Conservation (phyloP, 2,329 filamentous ascomycete genomes). For the Blumeriella jaapii region DNA sequence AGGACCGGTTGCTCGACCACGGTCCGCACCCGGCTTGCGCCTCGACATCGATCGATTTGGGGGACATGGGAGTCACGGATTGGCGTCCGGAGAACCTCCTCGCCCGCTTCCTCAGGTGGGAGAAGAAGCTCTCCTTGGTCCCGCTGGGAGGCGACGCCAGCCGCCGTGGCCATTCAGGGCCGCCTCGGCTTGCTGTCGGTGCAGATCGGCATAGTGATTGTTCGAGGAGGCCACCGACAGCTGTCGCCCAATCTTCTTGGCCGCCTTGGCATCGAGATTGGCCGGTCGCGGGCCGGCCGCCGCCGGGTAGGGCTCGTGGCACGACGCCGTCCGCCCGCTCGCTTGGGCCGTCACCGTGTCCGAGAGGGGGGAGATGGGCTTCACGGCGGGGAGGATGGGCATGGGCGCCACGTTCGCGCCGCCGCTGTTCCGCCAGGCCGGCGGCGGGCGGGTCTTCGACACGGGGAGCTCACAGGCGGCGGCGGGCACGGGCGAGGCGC, state of each 20-base stretch:
- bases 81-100: constrained; percentile 86
- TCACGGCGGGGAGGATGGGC: constrained; percentile 88
- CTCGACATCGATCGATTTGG: constrained; percentile 76
- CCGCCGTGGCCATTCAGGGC: constrained; percentile 74
- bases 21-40: constrained; percentile 86
- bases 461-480: constrained; percentile 32
- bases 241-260: constrained; percentile 91
- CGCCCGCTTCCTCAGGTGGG: constrained; percentile 86
- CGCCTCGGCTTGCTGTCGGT: constrained; percentile 82
- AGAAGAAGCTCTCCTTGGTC: constrained; percentile 96
- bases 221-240: constrained; percentile 84
- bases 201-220: constrained; percentile 84
- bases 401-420: constrained; percentile 74
- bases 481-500: constrained; percentile 32
- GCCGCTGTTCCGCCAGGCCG: constrained; percentile 88
- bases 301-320: constrained; percentile 37
- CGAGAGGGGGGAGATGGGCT: constrained; percentile 91
- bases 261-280: constrained; percentile 49
- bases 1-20: constrained; percentile 78
- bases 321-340: constrained; percentile 48
- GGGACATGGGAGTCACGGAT: constrained; percentile 61
- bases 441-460: constrained; percentile 37
- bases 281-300: constrained; percentile 30
- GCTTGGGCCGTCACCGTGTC: constrained; percentile 87
- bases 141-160: constrained; percentile 64